Conservation (phyloP, 1,284 basidiomycete species). For the Cutaneotrichosporon sp. region DNA sequence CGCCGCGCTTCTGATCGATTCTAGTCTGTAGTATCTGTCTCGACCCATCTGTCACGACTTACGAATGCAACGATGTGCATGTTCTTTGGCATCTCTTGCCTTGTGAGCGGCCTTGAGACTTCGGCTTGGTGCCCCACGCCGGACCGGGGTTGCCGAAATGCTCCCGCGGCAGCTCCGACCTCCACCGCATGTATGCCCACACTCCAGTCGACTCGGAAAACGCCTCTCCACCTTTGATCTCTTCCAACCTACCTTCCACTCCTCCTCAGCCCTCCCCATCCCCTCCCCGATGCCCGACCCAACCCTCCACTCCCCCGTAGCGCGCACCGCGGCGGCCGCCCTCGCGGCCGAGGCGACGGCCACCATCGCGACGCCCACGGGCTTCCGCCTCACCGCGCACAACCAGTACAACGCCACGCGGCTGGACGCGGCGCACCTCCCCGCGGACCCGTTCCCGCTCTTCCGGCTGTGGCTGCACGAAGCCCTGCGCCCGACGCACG, state of each 20-base stretch:
- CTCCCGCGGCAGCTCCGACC: not conserved
- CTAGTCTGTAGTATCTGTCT: no score
- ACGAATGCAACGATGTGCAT: no score
- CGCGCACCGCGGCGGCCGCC: not conserved
- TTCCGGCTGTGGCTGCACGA: constrained; percentile 82
- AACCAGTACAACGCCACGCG: constrained; percentile 71
- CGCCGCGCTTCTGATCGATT: not conserved
- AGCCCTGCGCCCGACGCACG: constrained; percentile 50
- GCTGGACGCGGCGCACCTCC: constrained; percentile 63
- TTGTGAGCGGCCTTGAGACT: no score
- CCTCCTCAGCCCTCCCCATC: no score
- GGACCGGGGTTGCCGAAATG: no score
- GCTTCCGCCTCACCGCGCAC: constrained; percentile 64
- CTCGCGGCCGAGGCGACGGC: constrained; percentile 9
- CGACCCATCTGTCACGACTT: no score
- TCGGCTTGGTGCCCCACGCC: no score
- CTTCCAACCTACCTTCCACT: no score
- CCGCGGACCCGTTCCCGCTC: constrained; percentile 71
- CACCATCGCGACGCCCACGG: constrained; percentile 17
- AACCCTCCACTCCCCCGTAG: not conserved
- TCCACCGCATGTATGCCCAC: not conserved
- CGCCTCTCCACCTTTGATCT: not conserved
- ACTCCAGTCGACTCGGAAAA: not conserved
- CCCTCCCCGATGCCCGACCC: not conserved
- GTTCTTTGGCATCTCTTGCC: no score